A percentile compares a stretch with the other conserved stretches of the same genome.
phyloP scores from a whole-genome alignment of 2,329 filamentous ascomycete genomes.

The Penicillium hordei region DNA sequence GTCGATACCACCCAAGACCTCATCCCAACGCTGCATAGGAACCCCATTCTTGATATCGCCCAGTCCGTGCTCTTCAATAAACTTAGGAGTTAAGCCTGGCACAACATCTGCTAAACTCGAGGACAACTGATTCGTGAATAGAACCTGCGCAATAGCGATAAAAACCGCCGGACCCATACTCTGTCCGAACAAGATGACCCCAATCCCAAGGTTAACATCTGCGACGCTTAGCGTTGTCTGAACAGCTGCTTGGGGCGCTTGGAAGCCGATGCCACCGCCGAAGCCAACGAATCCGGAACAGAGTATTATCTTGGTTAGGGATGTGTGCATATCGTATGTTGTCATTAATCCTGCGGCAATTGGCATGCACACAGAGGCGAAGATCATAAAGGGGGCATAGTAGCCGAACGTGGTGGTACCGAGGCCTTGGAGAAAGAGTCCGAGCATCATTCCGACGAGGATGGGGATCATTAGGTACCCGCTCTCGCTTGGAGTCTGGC shows the following conservation, averaged over 20 bases:
- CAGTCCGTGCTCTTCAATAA: constrained; percentile 20
- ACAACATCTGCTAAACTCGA: constrained; percentile 14
- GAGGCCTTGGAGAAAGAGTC: too few relatives aligned
- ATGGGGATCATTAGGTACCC: constrained; percentile 33
- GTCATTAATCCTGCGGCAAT: constrained; percentile 38
- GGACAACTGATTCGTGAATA: constrained; percentile 52
- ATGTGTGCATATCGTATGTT: constrained; percentile 25
- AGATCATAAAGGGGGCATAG: constrained; percentile 39
- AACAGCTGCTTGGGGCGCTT: constrained; percentile 31
- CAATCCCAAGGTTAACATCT: constrained; percentile 31
- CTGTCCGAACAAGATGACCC: constrained; percentile 39
- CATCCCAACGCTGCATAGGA: constrained; percentile 5
- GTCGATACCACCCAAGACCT: constrained; percentile 24
- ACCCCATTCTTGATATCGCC: constrained; percentile 20
- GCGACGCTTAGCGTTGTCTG: constrained; percentile 29
- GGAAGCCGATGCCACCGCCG: constrained; percentile 28
- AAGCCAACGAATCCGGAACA: too few relatives aligned
- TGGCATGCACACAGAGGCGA: constrained; percentile 33
- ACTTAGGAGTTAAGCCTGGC: constrained; percentile 14
- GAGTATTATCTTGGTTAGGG: too few relatives aligned
- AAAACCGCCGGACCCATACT: constrained; percentile 48
- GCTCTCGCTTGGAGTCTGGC: constrained; percentile 22
- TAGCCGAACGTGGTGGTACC: constrained; percentile 27
- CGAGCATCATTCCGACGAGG: constrained; percentile 19
- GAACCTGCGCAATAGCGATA: constrained; percentile 53